These are phyloP conservation scores for Xerocomellus amylosporus DNA, from an alignment of 768 basidiomycete genomes.

Conservation along the genomic window DNA sequence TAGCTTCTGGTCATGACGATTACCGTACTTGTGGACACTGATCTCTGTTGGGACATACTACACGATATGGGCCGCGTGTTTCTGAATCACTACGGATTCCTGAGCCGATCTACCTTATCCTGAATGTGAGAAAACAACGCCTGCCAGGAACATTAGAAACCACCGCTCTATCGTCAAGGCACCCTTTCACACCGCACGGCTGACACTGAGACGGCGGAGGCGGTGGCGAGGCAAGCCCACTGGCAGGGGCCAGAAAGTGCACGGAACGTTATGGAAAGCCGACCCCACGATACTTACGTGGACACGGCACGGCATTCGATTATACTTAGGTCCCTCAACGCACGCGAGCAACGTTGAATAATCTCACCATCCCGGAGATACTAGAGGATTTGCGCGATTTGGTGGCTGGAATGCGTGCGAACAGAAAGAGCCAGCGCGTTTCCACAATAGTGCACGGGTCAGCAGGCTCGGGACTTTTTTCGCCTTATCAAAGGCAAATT, in stretches of 20 bases:
- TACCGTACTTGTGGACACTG: slow-evolving; percentile 9
- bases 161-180: slow-evolving; percentile 3
- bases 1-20: slow-evolving; percentile 12
- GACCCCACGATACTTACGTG: neutral
- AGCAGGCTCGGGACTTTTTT: neutral
- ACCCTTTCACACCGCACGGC: slow-evolving; percentile 9
- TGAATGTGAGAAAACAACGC: neutral
- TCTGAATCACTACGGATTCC: slow-evolving; percentile 17
- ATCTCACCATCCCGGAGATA: neutral
- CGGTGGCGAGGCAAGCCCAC: neutral
- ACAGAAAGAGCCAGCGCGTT: neutral
- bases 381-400: neutral
- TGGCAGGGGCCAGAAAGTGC: neutral
- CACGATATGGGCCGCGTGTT: neutral
- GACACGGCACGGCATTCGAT: too few relatives aligned
- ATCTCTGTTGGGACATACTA: neutral
- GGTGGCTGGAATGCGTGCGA: too few relatives aligned
- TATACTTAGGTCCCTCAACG: too few relatives aligned
- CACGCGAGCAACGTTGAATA: neutral
- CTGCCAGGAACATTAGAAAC: slow-evolving; percentile 2
- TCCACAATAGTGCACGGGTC: neutral
- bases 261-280: neutral
- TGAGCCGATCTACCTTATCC: slow-evolving; percentile 15
- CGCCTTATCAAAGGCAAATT: neutral
- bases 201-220: neutral